phyloP scores from a whole-genome alignment of 345 rosid species.

The Gossypium herbaceum region DNA sequence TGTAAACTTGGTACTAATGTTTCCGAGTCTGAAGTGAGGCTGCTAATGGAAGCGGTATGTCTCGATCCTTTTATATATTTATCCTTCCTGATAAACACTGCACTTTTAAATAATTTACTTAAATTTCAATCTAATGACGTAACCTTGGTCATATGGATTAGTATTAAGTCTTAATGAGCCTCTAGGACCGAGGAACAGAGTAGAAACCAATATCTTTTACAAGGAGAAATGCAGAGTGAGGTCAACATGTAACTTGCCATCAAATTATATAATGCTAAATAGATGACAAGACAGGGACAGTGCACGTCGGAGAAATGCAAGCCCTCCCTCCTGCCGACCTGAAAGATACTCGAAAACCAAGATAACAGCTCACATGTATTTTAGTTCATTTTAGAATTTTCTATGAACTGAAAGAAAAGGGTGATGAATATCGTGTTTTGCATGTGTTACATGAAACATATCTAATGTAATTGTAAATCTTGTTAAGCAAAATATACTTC shows the following conservation, averaged over 20 bases:
- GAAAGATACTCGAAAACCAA: no score
- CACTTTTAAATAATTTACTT: background rate
- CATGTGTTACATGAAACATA: background rate
- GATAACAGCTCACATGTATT: background rate
- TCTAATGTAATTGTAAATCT: background rate
- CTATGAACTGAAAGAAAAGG: background rate
- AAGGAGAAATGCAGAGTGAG: background rate
- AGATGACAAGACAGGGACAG: background rate
- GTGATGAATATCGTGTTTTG: slow-evolving; percentile 1
- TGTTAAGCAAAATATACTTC: background rate
- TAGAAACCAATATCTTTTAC: background rate
- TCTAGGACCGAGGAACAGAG: slow-evolving; percentile 10
- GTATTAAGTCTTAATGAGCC: slow-evolving; percentile 4
- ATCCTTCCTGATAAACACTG: slow-evolving; percentile 1
- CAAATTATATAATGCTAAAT: background rate
- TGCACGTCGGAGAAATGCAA: background rate
- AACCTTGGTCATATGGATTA: slow-evolving; percentile 1
- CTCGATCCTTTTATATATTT: slow-evolving; percentile 16
- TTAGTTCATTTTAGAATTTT: background rate
- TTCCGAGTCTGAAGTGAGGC: slow-evolving; percentile 82
- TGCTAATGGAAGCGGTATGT: slow-evolving; percentile 89
- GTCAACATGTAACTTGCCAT: background rate
- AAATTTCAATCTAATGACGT: background rate
- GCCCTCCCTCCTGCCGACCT: background rate
- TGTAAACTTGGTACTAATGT: slow-evolving; percentile 79